Base-by-base conservation (phyloP, 2,329 filamentous ascomycete species). In the Cladosporium sp. region DNA sequence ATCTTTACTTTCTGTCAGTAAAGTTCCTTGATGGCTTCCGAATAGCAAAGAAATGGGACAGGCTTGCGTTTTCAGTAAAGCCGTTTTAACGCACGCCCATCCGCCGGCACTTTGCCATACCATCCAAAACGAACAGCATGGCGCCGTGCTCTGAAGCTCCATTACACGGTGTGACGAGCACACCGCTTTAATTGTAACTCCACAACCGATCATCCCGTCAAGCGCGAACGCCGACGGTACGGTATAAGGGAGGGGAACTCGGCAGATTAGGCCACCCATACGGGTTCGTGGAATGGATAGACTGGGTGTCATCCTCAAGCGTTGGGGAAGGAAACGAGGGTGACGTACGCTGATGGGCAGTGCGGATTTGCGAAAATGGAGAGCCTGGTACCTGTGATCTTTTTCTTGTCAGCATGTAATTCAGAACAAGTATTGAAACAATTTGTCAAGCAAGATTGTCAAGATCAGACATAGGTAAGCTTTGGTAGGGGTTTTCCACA, bases 261-360 rank as follows among this genome's bases (percentile, higher is more conserved):
- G 67, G 63, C 56, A 58, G 61, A 60, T 55, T 53, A 63, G 65
- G 66, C 67, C 61, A 64, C 63, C 62, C 46, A 43, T 55, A 43
- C 55, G 54, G 59, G 61, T 63, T 70, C 65, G 63, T 69, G 62
- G 67, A 70, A 70, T 70, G 67, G 67, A 70, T 70, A 63, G 65
- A 69, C 67, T 69, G 46, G 63, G 54, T 66, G 63, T 67, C 67
- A 68, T 70, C 67, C 59, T 68, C 52, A 60, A 60, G 57, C 44
- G 44, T 32, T 45, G 44, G 46, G 44, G 46, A 49, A 16, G 10
- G 19, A n/a, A 31, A 32, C 31, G 16, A 28, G 19, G 48, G 45
- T 13, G 18, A 31, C 59, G 58, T 58, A 61, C 59, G 57, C 38
- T 11, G 2, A 14, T 38, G 35, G 13, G 4, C 4, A n/a, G 35